Percentiles rank a stretch among this genome's conserved stretches.
Evolutionary conservation across 73 alveolate genomes (phyloP).

Genomic region (Paraurostyla sp.): DNA sequence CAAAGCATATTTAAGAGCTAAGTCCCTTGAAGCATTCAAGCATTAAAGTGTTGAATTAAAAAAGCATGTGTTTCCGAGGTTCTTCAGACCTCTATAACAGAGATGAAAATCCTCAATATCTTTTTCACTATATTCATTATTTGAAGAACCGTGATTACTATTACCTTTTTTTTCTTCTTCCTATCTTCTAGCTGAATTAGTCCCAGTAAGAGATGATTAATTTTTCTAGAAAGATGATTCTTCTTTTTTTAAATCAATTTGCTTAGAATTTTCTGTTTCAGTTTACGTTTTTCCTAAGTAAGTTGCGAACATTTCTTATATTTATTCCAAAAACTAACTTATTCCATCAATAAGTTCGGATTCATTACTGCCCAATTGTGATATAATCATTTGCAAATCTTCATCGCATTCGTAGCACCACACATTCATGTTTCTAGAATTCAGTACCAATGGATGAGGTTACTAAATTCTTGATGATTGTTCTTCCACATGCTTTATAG

Average conservation of each 20-base stretch:
- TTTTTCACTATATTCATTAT: neutral
- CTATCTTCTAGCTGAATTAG: neutral
- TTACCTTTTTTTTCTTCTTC: neutral
- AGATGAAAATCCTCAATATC: conserved; percentile 56
- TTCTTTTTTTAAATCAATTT: neutral
- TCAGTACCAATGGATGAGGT: conserved; percentile 52
- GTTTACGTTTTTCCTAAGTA: neutral
- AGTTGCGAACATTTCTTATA: neutral
- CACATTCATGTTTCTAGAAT: conserved; percentile 16
- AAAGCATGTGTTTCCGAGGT: conserved; percentile 78
- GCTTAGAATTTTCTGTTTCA: neutral
- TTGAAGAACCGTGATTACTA: no score
- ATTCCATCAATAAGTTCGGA: neutral
- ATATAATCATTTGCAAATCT: conserved; percentile 20
- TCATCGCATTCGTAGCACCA: conserved; percentile 77
- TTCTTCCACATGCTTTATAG: conserved; percentile 59
- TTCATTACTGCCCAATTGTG: neutral
- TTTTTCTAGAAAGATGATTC: neutral
- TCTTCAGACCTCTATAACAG: conserved; percentile 63
- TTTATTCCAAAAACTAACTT: neutral
- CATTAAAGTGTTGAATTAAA: conserved; percentile 78
- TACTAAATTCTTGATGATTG: no score
- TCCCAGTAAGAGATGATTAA: no score
- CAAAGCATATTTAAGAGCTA: conserved; percentile 26
- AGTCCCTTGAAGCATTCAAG: conserved; percentile 68